Conservation (phyloP, 2,329 filamentous ascomycete species). For the Periconia sp. region DNA sequence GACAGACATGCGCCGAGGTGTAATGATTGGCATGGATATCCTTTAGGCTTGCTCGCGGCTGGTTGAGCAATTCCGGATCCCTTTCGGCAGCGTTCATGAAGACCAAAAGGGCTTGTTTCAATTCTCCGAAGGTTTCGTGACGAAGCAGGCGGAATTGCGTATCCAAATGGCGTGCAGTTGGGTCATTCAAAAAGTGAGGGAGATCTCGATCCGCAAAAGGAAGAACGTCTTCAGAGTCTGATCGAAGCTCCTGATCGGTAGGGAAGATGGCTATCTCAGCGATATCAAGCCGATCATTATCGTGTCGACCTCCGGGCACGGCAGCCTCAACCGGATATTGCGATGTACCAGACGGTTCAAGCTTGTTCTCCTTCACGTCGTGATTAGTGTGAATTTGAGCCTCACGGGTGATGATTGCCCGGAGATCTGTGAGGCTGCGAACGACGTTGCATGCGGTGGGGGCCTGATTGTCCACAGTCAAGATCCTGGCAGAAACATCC, state of each 20-base stretch:
- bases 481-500: slow-evolving; percentile 6
- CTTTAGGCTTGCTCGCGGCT: slow-evolving; percentile 14
- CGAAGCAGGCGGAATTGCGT: slow-evolving; percentile 37
- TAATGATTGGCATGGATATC: slow-evolving; percentile 26
- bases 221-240: slow-evolving; percentile 43
- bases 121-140: slow-evolving; percentile 34
- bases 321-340: slow-evolving; percentile 27
- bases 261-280: slow-evolving; percentile 34
- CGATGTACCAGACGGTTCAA: slow-evolving; percentile 3
- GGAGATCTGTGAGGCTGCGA: slow-evolving; percentile 3
- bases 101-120: slow-evolving; percentile 25
- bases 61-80: slow-evolving; percentile 3
- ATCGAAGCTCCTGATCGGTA: slow-evolving; percentile 31
- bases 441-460: slow-evolving; percentile 1
- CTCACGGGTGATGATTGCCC: slow-evolving; percentile 20
- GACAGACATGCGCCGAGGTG: slow-evolving; percentile 15
- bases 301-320: slow-evolving; percentile 25
- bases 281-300: slow-evolving; percentile 40
- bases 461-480: background rate
- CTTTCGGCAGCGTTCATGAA: slow-evolving; percentile 17
- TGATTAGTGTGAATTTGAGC: slow-evolving; percentile 19
- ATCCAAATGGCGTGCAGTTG: slow-evolving; percentile 33
- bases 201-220: slow-evolving; percentile 32
- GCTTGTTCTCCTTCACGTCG: background rate
- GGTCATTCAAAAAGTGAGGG: slow-evolving; percentile 25